A percentile compares a stretch with the other conserved stretches of the same genome.
These are phyloP conservation scores for Auriscalpium vulgare DNA, from an alignment of 768 basidiomycete species.

Conservation along the genomic window DNA sequence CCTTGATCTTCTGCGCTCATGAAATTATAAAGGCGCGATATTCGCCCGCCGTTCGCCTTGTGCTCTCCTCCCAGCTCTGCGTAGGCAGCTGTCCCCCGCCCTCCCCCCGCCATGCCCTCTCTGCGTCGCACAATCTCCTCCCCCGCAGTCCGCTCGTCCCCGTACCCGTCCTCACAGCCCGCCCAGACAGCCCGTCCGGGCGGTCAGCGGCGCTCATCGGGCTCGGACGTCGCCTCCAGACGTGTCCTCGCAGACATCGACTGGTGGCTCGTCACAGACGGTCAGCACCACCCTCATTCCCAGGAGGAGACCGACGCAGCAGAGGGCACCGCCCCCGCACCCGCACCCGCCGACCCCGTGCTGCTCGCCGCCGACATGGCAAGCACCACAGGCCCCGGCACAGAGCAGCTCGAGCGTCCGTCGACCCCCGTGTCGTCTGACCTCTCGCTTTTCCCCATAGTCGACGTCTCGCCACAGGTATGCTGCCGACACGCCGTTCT, in stretches of 20 bases:
- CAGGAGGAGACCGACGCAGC: constrained; percentile 27
- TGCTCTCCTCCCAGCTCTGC: constrained; percentile 25
- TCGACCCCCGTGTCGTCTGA: constrained; percentile 31
- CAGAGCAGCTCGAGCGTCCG: constrained; percentile 29
- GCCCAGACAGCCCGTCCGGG: constrained; percentile 21
- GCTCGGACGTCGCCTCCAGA: constrained; percentile 54
- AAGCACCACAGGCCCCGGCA: constrained; percentile 6
- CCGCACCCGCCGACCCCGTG: constrained; percentile 19
- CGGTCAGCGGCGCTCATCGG: constrained; percentile 51
- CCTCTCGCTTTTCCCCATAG: constrained; percentile 20
- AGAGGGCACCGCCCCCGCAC: constrained; percentile 1
- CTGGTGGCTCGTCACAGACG: constrained; percentile 77
- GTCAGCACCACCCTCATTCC: constrained; percentile 50
- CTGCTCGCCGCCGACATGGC: not conserved
- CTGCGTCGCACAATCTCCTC: constrained; percentile 73
- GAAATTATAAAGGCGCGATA: not conserved
- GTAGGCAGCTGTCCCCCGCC: constrained; percentile 29
- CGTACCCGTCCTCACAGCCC: constrained; percentile 42
- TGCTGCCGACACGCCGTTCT: not conserved
- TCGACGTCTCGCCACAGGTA: constrained; percentile 21
- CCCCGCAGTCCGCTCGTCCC: constrained; percentile 59
- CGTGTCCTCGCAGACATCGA: constrained; percentile 81
- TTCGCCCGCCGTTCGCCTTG: not conserved
- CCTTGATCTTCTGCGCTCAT: not conserved
- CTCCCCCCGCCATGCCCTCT: constrained; percentile 51